Conservation (phyloP, 2,329 filamentous ascomycete genomes). For the Exophiala aquamarina region DNA sequence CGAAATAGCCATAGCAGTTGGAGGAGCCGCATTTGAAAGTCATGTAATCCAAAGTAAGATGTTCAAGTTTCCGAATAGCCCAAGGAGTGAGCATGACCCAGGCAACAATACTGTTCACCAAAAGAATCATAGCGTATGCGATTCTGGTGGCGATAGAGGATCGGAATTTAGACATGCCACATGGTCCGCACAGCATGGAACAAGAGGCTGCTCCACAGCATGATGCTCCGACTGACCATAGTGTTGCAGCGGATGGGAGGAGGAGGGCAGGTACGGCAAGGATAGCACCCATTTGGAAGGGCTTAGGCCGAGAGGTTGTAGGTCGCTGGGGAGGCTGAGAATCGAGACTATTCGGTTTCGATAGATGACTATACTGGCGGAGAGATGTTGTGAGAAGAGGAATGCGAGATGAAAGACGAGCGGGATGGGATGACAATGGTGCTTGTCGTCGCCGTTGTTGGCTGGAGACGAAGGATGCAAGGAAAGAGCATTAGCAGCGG, state of each 20-base stretch:
- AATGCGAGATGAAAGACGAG: too few relatives aligned
- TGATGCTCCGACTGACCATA: constrained; percentile 77
- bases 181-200: constrained; percentile 91
- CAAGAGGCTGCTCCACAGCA: constrained; percentile 97
- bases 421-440: too few relatives aligned
- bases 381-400: not conserved
- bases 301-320: not conserved
- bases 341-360: too few relatives aligned
- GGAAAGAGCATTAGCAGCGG: too few relatives aligned
- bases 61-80: constrained; percentile 93
- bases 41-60: constrained; percentile 92
- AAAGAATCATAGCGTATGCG: constrained; percentile 89
- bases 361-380: too few relatives aligned
- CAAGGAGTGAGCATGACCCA: constrained; percentile 99
- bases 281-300: constrained; percentile 75
- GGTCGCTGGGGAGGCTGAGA: not conserved
- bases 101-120: constrained; percentile 93
- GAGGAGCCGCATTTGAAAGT: constrained; percentile 82
- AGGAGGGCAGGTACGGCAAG: constrained; percentile 88
- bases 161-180: constrained; percentile 96
- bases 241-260: constrained; percentile 79
- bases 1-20: constrained; percentile 91
- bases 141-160: constrained; percentile 98
- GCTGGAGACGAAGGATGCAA: too few relatives aligned
- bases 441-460: too few relatives aligned